Evolutionary conservation across 164 flowering plant species (phyloP), one percentile per base, ranked within the genome.

Genomic region (Sedum album): DNA sequence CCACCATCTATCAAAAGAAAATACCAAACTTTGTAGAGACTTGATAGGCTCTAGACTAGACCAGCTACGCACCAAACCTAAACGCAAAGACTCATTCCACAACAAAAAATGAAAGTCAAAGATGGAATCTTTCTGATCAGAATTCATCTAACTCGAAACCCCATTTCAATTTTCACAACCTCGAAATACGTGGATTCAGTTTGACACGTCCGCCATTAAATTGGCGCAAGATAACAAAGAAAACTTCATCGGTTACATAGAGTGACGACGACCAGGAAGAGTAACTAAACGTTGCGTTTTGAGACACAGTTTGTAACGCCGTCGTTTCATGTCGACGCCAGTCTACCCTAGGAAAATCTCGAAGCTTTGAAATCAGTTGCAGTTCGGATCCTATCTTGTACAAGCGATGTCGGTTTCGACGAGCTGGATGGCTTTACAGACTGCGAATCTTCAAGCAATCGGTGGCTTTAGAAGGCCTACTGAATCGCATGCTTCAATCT

Each of bases 61-160:
- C 53, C 18, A 17, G 53, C 23, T 3, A 48, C 53, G 18, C 30
- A 25, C 60, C 60, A 55, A 55, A 25, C 60, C 60, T 55, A 23
- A 8, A 8, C 48, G 15, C 48, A 14, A 8, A 51, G 57, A n/a
- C 25, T 51, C 57, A 21, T 51, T 26, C 57, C 31, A 25, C 60
- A 23, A 55, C 60, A 21, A n/a, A 6, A 21, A 10, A 2, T 25
- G 60, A 55, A 55, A 25, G 60, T 25, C 31, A 55, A 55, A 55
- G 60, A 6, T 55, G 28, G 60, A 25, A 14, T 23, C 60, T 55
- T 21, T 44, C 1, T 1, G 48, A 44, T 44, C 3, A 15, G 17
- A 44, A 44, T 55, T 31, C 30, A 55, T 31, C 60, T 55, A 21
- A 55, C 60, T 55, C 31, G 14, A 55, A 55, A 55, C 60, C 60